A percentile compares a stretch with the other conserved stretches of the same genome.
phyloP scores from a whole-genome alignment of 2,329 filamentous ascomycete genomes.

The Tolypocladium sp. region DNA sequence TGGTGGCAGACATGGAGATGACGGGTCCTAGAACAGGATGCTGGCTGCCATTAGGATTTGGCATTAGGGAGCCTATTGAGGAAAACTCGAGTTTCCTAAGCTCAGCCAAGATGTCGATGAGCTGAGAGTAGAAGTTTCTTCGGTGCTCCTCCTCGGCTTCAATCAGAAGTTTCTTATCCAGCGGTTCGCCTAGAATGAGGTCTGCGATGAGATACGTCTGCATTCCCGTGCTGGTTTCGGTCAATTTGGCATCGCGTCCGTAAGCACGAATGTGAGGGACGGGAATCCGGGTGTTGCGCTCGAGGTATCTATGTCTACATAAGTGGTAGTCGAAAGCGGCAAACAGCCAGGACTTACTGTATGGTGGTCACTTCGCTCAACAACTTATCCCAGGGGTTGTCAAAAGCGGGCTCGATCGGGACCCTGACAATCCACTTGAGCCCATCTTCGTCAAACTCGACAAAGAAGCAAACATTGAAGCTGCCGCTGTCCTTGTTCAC shows the following conservation, averaged over 20 bases:
- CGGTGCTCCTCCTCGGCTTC: slow-evolving; percentile 3
- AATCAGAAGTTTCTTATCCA: slow-evolving; percentile 8
- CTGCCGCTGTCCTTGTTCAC: slow-evolving; percentile 10
- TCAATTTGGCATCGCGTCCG: slow-evolving; percentile 7
- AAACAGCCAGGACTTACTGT: slow-evolving; percentile 5
- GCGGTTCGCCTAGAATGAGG: slow-evolving; percentile 9
- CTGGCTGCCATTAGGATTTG: slow-evolving; percentile 6
- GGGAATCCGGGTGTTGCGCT: slow-evolving; percentile 11
- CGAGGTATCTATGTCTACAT: slow-evolving; percentile 10
- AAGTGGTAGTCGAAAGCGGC: neutral
- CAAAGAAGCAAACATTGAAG: slow-evolving; percentile 14
- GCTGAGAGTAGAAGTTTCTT: slow-evolving; percentile 11
- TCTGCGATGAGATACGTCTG: slow-evolving; percentile 13
- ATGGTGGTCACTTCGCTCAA: slow-evolving; percentile 16
- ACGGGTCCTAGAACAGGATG: slow-evolving; percentile 9
- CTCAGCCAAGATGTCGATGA: slow-evolving; percentile 15
- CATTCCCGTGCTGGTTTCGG: neutral
- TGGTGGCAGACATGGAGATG: slow-evolving; percentile 9
- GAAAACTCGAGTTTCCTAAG: slow-evolving; percentile 13
- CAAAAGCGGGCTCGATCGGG: slow-evolving; percentile 11
- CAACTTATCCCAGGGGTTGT: slow-evolving; percentile 14
- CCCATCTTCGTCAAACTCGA: slow-evolving; percentile 6
- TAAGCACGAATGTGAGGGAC: slow-evolving; percentile 11
- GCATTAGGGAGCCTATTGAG: slow-evolving; percentile 14
- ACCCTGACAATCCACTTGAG: slow-evolving; percentile 13